Conservation (phyloP, 768 basidiomycete genomes). For the Suillus subalutaceus region DNA sequence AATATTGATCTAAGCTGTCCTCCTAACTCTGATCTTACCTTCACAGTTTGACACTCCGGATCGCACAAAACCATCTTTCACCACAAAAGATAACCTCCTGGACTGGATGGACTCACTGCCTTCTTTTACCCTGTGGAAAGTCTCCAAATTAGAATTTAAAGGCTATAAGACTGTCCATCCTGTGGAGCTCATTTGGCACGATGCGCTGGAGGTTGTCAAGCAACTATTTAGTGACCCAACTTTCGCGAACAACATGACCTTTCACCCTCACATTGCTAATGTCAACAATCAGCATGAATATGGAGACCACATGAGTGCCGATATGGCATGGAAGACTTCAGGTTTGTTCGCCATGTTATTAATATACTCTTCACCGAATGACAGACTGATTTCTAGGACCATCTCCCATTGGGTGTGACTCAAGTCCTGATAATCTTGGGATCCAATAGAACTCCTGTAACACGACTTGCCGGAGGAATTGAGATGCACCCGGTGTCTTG, state of each 20-base stretch:
- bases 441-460: conserved; percentile 38
- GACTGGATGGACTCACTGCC: conserved; percentile 21
- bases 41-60: conserved; percentile 7
- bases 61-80: conserved; percentile 20
- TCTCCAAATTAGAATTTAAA: conserved; percentile 3
- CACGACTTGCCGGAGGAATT: conserved; percentile 30
- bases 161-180: conserved; percentile 19
- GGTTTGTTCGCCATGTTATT: too few species aligned
- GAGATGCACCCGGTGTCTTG: conserved; percentile 28
- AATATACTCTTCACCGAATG: too few species aligned
- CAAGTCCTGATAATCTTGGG: conserved; percentile 32
- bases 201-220: conserved; percentile 28
- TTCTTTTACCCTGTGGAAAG: conserved; percentile 24
- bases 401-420: conserved; percentile 27
- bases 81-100: conserved; percentile 22
- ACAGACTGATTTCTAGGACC: conserved; percentile 11
- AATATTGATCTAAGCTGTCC: background rate
- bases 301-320: conserved; percentile 26
- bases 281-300: conserved; percentile 16
- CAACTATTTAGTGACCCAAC: conserved; percentile 27
- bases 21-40: background rate
- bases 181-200: conserved; percentile 24
- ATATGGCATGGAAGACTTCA: conserved; percentile 24
- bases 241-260: conserved; percentile 24
- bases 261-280: conserved; percentile 19